These are phyloP conservation scores for Glaciozyma antarctica DNA, from an alignment of 768 basidiomycete genomes.

Conservation along the genomic window DNA sequence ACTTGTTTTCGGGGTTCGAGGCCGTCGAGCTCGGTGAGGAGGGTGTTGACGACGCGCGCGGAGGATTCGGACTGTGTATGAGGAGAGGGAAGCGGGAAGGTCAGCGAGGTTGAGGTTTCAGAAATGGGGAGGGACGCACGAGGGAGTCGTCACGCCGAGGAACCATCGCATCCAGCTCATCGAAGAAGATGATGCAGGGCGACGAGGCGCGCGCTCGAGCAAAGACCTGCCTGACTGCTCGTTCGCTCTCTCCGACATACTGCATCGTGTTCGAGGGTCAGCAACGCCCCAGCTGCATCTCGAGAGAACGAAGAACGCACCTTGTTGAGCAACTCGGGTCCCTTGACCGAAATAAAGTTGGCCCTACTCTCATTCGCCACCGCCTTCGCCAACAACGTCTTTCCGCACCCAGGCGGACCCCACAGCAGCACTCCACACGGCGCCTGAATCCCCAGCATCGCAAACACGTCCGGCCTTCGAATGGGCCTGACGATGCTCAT, in stretches of 20 bases:
- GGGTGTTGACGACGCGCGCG: slow-evolving; percentile 76
- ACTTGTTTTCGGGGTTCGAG: slow-evolving; percentile 46
- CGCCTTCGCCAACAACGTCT: slow-evolving; percentile 93
- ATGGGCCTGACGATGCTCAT: slow-evolving; percentile 98
- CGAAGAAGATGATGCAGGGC: slow-evolving; percentile 88
- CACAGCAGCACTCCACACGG: slow-evolving; percentile 92
- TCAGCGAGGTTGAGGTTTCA: not conserved
- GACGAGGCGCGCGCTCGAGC: slow-evolving; percentile 84
- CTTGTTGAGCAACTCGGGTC: slow-evolving; percentile 94
- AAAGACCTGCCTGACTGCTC: slow-evolving; percentile 90
- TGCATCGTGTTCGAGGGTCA: slow-evolving; percentile 40
- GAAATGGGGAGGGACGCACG: slow-evolving; percentile 44
- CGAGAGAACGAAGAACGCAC: slow-evolving; percentile 42
- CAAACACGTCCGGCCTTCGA: slow-evolving; percentile 76
- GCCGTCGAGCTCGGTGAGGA: slow-evolving; percentile 90
- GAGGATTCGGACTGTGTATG: slow-evolving; percentile 27
- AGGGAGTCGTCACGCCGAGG: slow-evolving; percentile 81
- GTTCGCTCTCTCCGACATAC: slow-evolving; percentile 96
- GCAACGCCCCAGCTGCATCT: not conserved
- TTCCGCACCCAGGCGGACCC: slow-evolving; percentile 98
- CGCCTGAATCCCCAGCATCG: slow-evolving; percentile 74
- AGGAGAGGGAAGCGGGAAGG: not conserved
- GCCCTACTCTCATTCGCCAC: slow-evolving; percentile 92
- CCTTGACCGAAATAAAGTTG: slow-evolving; percentile 97
- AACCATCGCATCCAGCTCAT: slow-evolving; percentile 91